Evolutionary conservation across 768 basidiomycete species (phyloP), one percentile per base, ranked within the genome.

Genomic region (Tulasnella sp.): DNA sequence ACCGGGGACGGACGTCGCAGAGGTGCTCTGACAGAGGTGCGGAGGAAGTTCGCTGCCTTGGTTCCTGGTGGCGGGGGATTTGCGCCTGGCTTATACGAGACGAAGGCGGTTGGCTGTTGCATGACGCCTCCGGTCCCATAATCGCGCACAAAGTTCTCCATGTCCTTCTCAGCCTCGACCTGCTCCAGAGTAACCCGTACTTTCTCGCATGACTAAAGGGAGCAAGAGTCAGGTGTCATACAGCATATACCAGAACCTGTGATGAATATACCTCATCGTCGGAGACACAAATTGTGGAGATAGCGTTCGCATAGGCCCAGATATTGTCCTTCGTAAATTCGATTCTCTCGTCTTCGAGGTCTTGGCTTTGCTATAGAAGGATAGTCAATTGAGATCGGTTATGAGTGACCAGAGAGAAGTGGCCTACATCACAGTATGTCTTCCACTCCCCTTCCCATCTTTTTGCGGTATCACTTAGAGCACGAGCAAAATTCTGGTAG

Each of bases 371-470:
- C 70, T 70, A 54, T n/a, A 2, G 60, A 5, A 17, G 13, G 0
- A 4, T 13, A 0, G 60, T 3, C 19, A 13, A 13, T 1, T 61
- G 30, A 21, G 26, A 29, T 13, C 11, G 7, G n/a, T 21, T 30
- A 13, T 11, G 42, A 10, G 34, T 2, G 3, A 55, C 8, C 9
- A 29, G 13, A 21, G 15, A 2, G 15, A 21, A 19, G 10, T 1
- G 41, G 63, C 72, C 67, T 56, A 73, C 73, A 71, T 99, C 96
- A 68, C 91, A 94, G 72, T 96, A 98, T 2, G 75, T 75, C 71
- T 89, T 94, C 96, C 96, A 99, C 61, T 89, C 86, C 63, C 79
- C 76, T 68, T 96, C 93, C 96, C 95, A 98, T 67, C 86, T 86
- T 51, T 74, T 77, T 21, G 80, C 77, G 13, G 90, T 95, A 51